These are phyloP conservation scores for Boletus holoroseus DNA, from an alignment of 1,284 basidiomycete genomes.

Conservation along the genomic window DNA sequence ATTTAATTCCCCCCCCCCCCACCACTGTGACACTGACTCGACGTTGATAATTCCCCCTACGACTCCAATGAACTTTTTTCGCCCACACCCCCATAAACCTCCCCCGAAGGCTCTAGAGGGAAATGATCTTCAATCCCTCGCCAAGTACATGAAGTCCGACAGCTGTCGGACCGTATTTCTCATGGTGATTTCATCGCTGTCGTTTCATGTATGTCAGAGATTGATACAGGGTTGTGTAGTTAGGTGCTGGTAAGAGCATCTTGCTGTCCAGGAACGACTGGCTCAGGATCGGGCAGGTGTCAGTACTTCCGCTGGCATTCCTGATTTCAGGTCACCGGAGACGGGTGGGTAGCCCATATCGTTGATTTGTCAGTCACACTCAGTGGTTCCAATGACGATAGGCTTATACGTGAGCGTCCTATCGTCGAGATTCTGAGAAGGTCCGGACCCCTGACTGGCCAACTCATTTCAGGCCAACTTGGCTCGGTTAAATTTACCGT, in stretches of 20 bases:
- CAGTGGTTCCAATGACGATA: not conserved
- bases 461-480: constrained; percentile 56
- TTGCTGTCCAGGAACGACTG: not conserved
- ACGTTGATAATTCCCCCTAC: not conserved
- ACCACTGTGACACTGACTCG: not conserved
- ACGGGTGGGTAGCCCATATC: constrained; percentile 46
- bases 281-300: constrained; percentile 45
- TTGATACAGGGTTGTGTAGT: constrained; percentile 32
- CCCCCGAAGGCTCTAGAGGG: constrained; percentile 28
- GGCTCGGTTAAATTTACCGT: constrained; percentile 64
- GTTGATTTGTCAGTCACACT: not conserved
- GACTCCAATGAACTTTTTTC: constrained; percentile 17
- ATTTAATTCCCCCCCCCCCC: not conserved
- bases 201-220: not conserved
- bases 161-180: constrained; percentile 62
- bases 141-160: constrained; percentile 62
- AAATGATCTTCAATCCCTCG: constrained; percentile 45
- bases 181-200: constrained; percentile 49
- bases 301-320: constrained; percentile 75
- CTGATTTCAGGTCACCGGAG: constrained; percentile 73
- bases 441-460: not conserved
- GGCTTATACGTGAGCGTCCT: constrained; percentile 49
- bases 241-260: constrained; percentile 52
- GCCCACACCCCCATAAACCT: constrained; percentile 1
- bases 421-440: not conserved